Percentiles rank a stretch among this genome's conserved stretches.
Conservation (phyloP, 2,329 filamentous ascomycete genomes). For the Berkeleyomyces basicola region DNA sequence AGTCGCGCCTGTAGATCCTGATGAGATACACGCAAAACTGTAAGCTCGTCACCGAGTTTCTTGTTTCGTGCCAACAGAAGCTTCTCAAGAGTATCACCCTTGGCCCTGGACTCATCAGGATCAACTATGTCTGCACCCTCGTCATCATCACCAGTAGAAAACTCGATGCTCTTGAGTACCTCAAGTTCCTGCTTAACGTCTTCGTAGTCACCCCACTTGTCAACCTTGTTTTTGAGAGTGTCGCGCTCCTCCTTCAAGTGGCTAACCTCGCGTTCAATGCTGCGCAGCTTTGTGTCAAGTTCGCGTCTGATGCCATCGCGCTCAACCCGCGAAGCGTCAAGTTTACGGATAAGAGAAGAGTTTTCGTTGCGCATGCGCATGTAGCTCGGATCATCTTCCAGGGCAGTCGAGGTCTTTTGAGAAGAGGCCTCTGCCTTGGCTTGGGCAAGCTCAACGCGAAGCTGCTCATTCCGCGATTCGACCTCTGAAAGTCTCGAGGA, state of each 20-base stretch:
- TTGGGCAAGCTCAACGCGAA: constrained; percentile 80
- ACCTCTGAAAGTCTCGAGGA: constrained; percentile 76
- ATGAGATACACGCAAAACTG: constrained; percentile 81
- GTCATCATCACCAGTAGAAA: constrained; percentile 77
- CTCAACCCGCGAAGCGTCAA: constrained; percentile 71
- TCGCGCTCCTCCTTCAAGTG: constrained; percentile 70
- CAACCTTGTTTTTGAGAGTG: constrained; percentile 59
- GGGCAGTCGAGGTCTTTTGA: constrained; percentile 38
- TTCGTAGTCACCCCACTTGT: constrained; percentile 87
- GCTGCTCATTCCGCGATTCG: constrained; percentile 83
- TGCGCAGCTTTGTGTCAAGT: constrained; percentile 56
- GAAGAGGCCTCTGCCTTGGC: constrained; percentile 51
- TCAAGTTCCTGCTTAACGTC: constrained; percentile 93
- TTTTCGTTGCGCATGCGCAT: constrained; percentile 86
- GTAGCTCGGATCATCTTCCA: constrained; percentile 82
- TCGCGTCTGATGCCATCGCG: constrained; percentile 65
- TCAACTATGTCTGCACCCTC: constrained; percentile 19
- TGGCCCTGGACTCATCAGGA: constrained; percentile 30
- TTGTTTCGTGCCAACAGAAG: constrained; percentile 86
- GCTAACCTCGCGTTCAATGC: constrained; percentile 62
- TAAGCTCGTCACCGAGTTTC: constrained; percentile 87
- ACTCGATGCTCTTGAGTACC: constrained; percentile 94
- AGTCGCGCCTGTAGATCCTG: constrained; percentile 75
- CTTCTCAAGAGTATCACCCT: constrained; percentile 74
- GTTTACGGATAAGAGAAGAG: constrained; percentile 72